Conservation (phyloP, 2,329 filamentous ascomycete species). For the Nemania sp. region DNA sequence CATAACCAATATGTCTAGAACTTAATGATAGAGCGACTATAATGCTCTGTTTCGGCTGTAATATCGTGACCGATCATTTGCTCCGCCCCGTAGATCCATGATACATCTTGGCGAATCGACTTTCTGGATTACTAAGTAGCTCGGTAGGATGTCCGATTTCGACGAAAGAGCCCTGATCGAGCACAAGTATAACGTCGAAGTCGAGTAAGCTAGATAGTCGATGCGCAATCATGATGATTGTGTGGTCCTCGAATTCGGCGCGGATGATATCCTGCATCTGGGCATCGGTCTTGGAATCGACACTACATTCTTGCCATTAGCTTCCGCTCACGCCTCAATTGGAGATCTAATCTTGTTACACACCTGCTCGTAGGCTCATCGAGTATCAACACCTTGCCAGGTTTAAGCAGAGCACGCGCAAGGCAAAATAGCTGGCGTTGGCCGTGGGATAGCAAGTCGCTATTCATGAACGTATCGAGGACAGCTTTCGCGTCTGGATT, state of each 20-base stretch:
- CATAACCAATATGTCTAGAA: no score
- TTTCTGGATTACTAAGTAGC: slow-evolving; percentile 7
- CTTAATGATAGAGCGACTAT: no score
- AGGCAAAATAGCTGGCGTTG: slow-evolving; percentile 31
- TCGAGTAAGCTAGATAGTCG: slow-evolving; percentile 50
- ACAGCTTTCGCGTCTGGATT: slow-evolving; percentile 4
- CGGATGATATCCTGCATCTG: slow-evolving; percentile 40
- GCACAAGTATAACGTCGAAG: slow-evolving; percentile 51
- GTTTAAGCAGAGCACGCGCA: slow-evolving; percentile 26
- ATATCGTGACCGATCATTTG: no score
- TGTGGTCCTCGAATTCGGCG: slow-evolving; percentile 47
- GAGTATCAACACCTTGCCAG: slow-evolving; percentile 28
- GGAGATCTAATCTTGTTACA: not conserved
- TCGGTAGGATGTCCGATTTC: slow-evolving; percentile 36
- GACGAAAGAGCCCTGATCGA: slow-evolving; percentile 49
- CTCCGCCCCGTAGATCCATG: not conserved
- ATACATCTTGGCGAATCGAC: slow-evolving; percentile 18
- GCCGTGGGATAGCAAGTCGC: slow-evolving; percentile 23
- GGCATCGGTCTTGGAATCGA: slow-evolving; percentile 42
- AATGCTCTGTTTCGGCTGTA: no score
- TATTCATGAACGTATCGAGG: slow-evolving; percentile 13
- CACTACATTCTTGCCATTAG: slow-evolving; percentile 26
- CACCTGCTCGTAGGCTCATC: slow-evolving; percentile 32
- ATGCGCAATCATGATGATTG: slow-evolving; percentile 53
- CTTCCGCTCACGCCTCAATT: not conserved